These are phyloP conservation scores for Flaveria robusta DNA, from an alignment of 129 eudicot species.

Conservation along the genomic window DNA sequence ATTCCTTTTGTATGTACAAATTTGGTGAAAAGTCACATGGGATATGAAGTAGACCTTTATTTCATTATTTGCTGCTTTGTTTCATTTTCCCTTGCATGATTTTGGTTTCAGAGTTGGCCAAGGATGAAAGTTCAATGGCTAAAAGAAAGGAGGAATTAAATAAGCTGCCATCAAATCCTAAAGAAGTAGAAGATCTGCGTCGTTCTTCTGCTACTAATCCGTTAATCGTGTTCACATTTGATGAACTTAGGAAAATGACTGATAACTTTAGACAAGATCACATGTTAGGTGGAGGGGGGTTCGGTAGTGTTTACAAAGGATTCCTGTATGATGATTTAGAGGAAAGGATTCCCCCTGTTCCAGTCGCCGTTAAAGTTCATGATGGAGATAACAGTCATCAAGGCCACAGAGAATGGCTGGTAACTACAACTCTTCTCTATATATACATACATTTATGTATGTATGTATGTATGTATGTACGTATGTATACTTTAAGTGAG, in stretches of 20 bases:
- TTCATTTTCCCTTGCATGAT: constrained; percentile 12
- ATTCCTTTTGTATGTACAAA: not conserved
- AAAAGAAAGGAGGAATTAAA: constrained; percentile 46
- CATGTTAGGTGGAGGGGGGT: constrained; percentile 95
- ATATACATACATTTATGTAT: not conserved
- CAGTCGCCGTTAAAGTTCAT: constrained; percentile 95
- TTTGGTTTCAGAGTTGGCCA: constrained; percentile 55
- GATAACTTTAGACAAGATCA: constrained; percentile 84
- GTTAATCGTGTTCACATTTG: constrained; percentile 67
- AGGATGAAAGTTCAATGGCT: constrained; percentile 43
- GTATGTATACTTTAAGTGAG: not conserved
- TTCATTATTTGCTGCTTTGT: not conserved
- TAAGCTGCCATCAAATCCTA: constrained; percentile 84
- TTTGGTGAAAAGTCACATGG: constrained; percentile 8
- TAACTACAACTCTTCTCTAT: constrained; percentile 12
- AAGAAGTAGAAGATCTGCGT: constrained; percentile 90
- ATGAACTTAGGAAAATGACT: constrained; percentile 69
- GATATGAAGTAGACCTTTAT: constrained; percentile 12
- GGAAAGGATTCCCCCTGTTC: constrained; percentile 57
- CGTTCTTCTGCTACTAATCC: constrained; percentile 73
- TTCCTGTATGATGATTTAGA: constrained; percentile 53
- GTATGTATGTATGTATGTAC: not conserved
- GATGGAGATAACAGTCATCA: constrained; percentile 89
- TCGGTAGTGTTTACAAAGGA: constrained; percentile 91
- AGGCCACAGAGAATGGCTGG: constrained; percentile 99